These are phyloP conservation scores for Cryphonectria carpinicola DNA, from an alignment of 2,329 filamentous ascomycete genomes.

Conservation along the genomic window DNA sequence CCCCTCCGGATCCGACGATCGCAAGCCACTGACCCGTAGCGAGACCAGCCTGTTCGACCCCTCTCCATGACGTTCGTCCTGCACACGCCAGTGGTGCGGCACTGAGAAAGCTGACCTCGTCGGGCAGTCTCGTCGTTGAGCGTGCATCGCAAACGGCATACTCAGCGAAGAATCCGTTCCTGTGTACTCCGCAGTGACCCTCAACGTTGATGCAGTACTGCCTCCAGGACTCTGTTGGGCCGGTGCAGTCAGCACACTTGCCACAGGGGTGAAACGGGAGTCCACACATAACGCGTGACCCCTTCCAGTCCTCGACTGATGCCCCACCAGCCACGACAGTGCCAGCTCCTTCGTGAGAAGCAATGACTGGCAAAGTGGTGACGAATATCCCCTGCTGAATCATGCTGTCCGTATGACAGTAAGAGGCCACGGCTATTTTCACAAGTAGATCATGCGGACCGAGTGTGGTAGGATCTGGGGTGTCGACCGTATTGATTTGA, in stretches of 20 bases:
- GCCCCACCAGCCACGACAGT: constrained; percentile 54
- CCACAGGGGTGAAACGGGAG: constrained; percentile 58
- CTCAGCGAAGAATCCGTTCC: constrained; percentile 60
- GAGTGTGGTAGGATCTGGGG: constrained; percentile 53
- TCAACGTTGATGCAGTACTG: constrained; percentile 56
- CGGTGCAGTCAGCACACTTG: constrained; percentile 54
- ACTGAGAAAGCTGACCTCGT: constrained; percentile 50
- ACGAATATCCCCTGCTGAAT: constrained; percentile 54
- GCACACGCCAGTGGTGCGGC: constrained; percentile 63
- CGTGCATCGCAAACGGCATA: constrained; percentile 56
- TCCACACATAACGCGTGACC: constrained; percentile 61
- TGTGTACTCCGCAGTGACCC: constrained; percentile 12
- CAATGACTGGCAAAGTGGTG: constrained; percentile 53
- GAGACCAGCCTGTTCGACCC: constrained; percentile 46
- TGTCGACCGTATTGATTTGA: constrained; percentile 51
- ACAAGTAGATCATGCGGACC: constrained; percentile 59
- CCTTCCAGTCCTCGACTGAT: constrained; percentile 48
- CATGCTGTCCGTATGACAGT: constrained; percentile 67
- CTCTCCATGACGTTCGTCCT: constrained; percentile 54
- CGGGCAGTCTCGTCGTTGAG: constrained; percentile 50
- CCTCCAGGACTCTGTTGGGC: constrained; percentile 46
- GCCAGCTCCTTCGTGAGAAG: constrained; percentile 61
- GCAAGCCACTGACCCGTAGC: constrained; percentile 42
- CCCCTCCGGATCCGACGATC: constrained; percentile 54
- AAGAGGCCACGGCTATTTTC: constrained; percentile 61